A percentile compares a stretch with the other conserved stretches of the same genome.
Conservation (phyloP, 805 yeast species). For the Starmerella vaccinii region DNA sequence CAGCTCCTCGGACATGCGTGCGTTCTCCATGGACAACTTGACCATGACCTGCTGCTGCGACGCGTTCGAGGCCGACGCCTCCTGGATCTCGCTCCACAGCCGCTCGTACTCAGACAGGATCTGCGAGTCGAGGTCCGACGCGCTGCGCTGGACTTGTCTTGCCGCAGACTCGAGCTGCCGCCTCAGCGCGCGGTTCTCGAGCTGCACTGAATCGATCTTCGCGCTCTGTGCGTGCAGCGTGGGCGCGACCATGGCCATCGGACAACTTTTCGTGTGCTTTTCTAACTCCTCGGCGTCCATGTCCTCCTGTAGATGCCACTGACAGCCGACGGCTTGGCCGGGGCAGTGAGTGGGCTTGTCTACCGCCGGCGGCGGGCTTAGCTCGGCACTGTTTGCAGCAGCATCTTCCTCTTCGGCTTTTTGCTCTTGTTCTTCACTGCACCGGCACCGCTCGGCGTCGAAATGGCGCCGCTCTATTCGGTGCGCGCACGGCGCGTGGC, state of each 20-base stretch:
- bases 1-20: conserved; percentile 30
- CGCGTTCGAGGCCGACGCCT: conserved; percentile 28
- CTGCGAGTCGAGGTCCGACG: conserved; percentile 26
- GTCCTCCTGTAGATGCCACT: not conserved
- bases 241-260: conserved; percentile 26
- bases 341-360: conserved; percentile 21
- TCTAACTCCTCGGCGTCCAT: not conserved
- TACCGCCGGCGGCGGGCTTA: conserved; percentile 4
- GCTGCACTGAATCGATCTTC: conserved; percentile 26
- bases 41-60: conserved; percentile 29
- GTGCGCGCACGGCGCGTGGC: conserved; percentile 28
- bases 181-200: conserved; percentile 29
- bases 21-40: conserved; percentile 30
- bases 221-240: conserved; percentile 25
- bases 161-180: conserved; percentile 24
- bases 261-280: conserved; percentile 26
- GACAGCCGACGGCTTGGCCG: conserved; percentile 28
- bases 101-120: conserved; percentile 30
- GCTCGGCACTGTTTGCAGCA: too few relatives aligned
- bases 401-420: not conserved
- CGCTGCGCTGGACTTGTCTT: conserved; percentile 18
- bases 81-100: conserved; percentile 30
- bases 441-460: not conserved
- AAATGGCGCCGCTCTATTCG: conserved; percentile 20
- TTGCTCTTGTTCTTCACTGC: not conserved